Evolutionary conservation across 495 filamentous ascomycete genomes (phyloP).

Genomic region (Neurospora tetrasperma): DNA sequence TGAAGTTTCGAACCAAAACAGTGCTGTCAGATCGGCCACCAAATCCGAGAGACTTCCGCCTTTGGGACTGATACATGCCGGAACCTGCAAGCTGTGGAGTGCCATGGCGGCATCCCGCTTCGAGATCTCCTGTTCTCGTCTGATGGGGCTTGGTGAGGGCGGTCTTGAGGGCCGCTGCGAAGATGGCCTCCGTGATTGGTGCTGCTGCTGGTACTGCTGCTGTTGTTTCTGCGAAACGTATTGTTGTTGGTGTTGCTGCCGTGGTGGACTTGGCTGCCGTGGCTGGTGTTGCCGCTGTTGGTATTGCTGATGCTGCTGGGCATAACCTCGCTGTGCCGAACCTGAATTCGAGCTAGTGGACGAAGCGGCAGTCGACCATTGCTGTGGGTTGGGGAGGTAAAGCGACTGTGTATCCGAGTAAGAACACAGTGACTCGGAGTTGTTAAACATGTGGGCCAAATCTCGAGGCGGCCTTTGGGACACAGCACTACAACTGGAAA

Average conservation of each 20-base stretch:
- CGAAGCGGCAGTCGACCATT: not conserved
- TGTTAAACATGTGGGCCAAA: not conserved
- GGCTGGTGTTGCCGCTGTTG: slow-evolving; percentile 14
- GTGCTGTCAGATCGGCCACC: slow-evolving; percentile 84
- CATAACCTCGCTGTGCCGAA: not conserved
- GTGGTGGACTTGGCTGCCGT: slow-evolving; percentile 18
- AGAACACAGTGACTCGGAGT: not conserved
- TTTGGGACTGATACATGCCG: slow-evolving; percentile 59
- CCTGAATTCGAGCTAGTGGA: not conserved
- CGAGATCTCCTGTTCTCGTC: slow-evolving; percentile 16
- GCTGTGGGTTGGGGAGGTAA: not conserved
- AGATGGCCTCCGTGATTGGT: slow-evolving; percentile 21
- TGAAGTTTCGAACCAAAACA: slow-evolving; percentile 98
- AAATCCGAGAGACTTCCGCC: slow-evolving; percentile 71
- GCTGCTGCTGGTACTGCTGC: slow-evolving; percentile 2
- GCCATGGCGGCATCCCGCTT: slow-evolving; percentile 38
- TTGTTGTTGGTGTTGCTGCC: not conserved
- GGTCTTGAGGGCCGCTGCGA: slow-evolving; percentile 23
- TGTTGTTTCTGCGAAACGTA: not conserved
- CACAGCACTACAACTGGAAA: not conserved
- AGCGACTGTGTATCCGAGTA: slow-evolving; percentile 9
- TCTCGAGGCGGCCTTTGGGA: not conserved
- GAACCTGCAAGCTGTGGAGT: slow-evolving; percentile 57
- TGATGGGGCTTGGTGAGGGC: slow-evolving; percentile 16
- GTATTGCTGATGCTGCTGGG: not conserved